Evolutionary conservation across 2,329 filamentous ascomycete species (phyloP), one percentile per base, ranked within the genome.

Genomic region (Microsporum ferrugineum): DNA sequence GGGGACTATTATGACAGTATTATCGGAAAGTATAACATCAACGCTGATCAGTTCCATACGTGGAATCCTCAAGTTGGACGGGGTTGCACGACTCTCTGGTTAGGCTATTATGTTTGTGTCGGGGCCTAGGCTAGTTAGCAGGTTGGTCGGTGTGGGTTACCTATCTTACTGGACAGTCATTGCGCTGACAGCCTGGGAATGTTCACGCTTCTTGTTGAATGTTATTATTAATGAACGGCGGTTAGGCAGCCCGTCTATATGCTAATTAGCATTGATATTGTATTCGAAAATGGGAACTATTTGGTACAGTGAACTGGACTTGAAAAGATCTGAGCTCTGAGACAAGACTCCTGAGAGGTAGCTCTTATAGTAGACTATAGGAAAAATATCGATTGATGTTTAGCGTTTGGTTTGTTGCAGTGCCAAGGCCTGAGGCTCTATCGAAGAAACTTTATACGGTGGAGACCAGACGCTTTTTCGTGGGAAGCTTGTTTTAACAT

Each of bases 1-100:
- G 68, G 67, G 2, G 67, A 71, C n/a, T 65, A 53, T 2, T 71
- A 68, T 53, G 61, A 59, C 31, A 63, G 60, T 2, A 69, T 71
- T 39, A 62, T 64, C 53, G 47, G 65, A 49, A 57, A 61, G 8
- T 65, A 68, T 47, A 36, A 31, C 3, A 63, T 70, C 3, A 61
- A 59, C 0, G 47, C 60, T 12, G 36, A 45, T 1, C 6, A 68
- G 1, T 69, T 69, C 61, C 43, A 60, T 7, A 56, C 49, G 2
- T 70, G 67, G 67, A 69, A 68, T 64, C 65, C 66, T 2, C 12
- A 59, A 14, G 41, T 59, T 43, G 31, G 58, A 43, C 12, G 4
- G 17, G 29, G 5, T 14, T 58, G 56, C 56, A 41, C 12, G 4
- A 45, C 36, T 8, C 38, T 58, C 5, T 58, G 38, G 56, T 27